Evolutionary conservation across 768 basidiomycete species (phyloP).

Genomic region (Panaeolus papilionaceus): DNA sequence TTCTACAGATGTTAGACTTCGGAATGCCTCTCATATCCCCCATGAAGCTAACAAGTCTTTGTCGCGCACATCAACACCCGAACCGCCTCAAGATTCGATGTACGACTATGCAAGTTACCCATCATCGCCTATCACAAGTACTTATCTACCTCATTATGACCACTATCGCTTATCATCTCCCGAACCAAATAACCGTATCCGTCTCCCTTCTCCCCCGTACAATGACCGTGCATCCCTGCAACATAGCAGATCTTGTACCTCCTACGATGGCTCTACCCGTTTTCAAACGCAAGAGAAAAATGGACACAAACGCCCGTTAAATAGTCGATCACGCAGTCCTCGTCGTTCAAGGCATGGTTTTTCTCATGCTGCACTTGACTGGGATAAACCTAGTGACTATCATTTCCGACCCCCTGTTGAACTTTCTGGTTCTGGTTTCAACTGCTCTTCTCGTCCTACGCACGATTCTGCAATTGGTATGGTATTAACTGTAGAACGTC

Average conservation of each 20-base stretch:
- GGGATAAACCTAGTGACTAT: background rate
- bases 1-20: slow-evolving; percentile 2
- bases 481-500: background rate
- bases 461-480: background rate
- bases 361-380: background rate
- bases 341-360: background rate
- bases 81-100: background rate
- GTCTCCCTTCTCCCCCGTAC: background rate
- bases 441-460: background rate
- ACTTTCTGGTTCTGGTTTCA: background rate
- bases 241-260: background rate
- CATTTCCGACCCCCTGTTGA: background rate
- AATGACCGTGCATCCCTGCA: background rate
- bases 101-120: background rate
- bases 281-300: background rate
- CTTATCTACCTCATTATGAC: background rate
- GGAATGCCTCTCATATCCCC: background rate
- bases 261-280: background rate
- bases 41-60: background rate
- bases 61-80: background rate
- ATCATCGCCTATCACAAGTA: background rate
- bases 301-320: background rate
- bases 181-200: background rate
- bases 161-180: slow-evolving; percentile 5
- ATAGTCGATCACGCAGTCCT: background rate